Conservation (phyloP, 1,284 basidiomycete genomes). For the Apiotrichum montevideense region DNA sequence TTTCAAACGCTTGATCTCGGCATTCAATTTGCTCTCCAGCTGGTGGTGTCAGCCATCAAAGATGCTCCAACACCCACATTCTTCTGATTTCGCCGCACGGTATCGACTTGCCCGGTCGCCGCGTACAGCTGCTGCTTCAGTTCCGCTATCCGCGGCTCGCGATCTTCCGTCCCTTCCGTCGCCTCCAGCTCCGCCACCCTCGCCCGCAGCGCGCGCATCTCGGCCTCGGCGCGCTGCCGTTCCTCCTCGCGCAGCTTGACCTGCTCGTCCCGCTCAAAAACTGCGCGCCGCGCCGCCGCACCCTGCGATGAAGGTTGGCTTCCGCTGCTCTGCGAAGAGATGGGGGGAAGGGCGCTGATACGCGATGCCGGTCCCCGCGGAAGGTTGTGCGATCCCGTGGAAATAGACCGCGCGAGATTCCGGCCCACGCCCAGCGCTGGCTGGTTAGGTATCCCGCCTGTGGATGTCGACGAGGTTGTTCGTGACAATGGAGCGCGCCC, state of each 20-base stretch:
- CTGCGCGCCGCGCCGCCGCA: slow-evolving; percentile 23
- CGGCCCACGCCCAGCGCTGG: background rate
- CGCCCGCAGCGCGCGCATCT: slow-evolving; percentile 6
- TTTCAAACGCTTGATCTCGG: slow-evolving; percentile 21
- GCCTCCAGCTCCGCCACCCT: slow-evolving; percentile 4
- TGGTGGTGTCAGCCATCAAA: slow-evolving; percentile 1
- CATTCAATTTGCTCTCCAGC: slow-evolving; percentile 11
- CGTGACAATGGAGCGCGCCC: slow-evolving; percentile 10
- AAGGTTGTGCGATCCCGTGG: slow-evolving; percentile 27
- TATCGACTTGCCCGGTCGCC: slow-evolving; percentile 33
- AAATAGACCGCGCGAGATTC: slow-evolving; percentile 28
- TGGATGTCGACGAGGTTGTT: slow-evolving; percentile 5
- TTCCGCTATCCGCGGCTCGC: background rate
- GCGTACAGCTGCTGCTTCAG: slow-evolving; percentile 29
- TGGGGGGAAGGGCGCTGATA: slow-evolving; percentile 19
- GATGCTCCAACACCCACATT: slow-evolving; percentile 18
- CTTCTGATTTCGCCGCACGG: slow-evolving; percentile 26
- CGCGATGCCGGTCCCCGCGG: background rate
- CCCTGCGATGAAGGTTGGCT: slow-evolving; percentile 26
- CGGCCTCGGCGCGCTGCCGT: slow-evolving; percentile 15
- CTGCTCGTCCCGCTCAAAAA: slow-evolving; percentile 24
- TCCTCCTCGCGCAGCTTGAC: slow-evolving; percentile 27
- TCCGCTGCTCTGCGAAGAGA: slow-evolving; percentile 25
- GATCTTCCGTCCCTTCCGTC: background rate
- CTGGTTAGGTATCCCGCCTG: background rate